Evolutionary conservation across 2,329 filamentous ascomycete genomes (phyloP).

Genomic region (Penicillium carneum): DNA sequence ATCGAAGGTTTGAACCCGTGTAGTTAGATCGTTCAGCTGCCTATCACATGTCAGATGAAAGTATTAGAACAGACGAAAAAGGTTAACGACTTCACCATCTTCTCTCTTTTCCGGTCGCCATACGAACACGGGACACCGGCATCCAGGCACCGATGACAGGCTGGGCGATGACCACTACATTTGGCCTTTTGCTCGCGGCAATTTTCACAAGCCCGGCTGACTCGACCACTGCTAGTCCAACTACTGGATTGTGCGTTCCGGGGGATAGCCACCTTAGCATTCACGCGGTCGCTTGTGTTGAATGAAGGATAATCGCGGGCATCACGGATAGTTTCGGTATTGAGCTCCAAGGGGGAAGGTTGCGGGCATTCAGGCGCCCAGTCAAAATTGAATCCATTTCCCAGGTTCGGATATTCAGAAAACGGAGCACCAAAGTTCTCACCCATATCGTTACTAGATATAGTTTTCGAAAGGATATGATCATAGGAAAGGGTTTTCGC

Average conservation of each 20-base stretch:
- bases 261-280: conserved; percentile 44
- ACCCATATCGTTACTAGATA: conserved; percentile 17
- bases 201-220: conserved; percentile 54
- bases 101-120: conserved; percentile 55
- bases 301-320: conserved; percentile 22
- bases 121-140: conserved; percentile 52
- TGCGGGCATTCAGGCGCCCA: conserved; percentile 33
- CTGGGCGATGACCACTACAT: conserved; percentile 55
- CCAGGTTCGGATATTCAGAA: conserved; percentile 18
- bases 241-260: conserved; percentile 34
- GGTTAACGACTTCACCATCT: conserved; percentile 50
- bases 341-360: conserved; percentile 23
- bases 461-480: not conserved
- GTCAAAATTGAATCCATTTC: conserved; percentile 23
- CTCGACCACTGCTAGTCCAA: conserved; percentile 41
- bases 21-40: conserved; percentile 49
- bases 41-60: conserved; percentile 36
- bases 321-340: conserved; percentile 27
- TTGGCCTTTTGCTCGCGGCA: conserved; percentile 57
- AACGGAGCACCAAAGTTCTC: conserved; percentile 8
- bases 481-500: not conserved
- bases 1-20: conserved; percentile 48
- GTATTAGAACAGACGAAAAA: conserved; percentile 1
- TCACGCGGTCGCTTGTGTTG: conserved; percentile 21
- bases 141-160: conserved; percentile 54